Evolutionary conservation across 2,329 filamentous ascomycete genomes (phyloP).

Genomic region (Dothideomycetidae sp.): DNA sequence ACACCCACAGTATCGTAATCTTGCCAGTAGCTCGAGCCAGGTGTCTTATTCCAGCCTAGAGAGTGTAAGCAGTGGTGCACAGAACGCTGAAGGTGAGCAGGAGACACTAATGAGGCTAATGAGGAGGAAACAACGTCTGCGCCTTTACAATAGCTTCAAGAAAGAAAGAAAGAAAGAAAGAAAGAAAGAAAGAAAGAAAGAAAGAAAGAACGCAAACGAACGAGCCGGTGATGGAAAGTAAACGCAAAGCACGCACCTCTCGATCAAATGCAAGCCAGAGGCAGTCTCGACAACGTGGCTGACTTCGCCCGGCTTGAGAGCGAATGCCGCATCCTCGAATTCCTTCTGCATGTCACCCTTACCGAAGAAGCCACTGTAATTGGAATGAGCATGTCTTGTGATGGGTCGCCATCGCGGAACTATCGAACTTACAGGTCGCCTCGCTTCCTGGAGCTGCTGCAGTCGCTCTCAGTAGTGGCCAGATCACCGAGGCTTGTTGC

Average conservation of each 20-base stretch:
- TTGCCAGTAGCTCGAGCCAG: too few species aligned
- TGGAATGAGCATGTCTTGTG: conserved; percentile 1
- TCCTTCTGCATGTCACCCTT: conserved; percentile 96
- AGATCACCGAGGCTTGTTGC: conserved; percentile 61
- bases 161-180: conserved; percentile 5
- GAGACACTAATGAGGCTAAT: too few species aligned
- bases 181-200: conserved; percentile 12
- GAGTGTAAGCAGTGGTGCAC: too few species aligned
- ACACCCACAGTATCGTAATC: too few species aligned
- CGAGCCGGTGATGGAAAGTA: neutral
- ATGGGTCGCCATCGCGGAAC: neutral
- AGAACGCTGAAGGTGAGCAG: too few species aligned
- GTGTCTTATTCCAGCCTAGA: too few species aligned
- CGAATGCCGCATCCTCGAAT: conserved; percentile 92
- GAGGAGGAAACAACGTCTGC: neutral
- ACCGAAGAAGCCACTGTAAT: conserved; percentile 67
- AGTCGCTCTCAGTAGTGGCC: conserved; percentile 81
- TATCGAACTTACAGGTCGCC: conserved; percentile 57
- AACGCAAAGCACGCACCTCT: conserved; percentile 48
- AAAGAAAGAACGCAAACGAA: conserved; percentile 14
- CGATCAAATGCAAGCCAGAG: conserved; percentile 88
- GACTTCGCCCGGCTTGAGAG: conserved; percentile 72
- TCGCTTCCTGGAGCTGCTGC: conserved; percentile 84
- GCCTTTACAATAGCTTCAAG: conserved; percentile 11
- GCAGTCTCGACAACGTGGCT: conserved; percentile 82